Base-by-base conservation (phyloP, 139 green algal species). In the Chlamydomonas sp. region DNA sequence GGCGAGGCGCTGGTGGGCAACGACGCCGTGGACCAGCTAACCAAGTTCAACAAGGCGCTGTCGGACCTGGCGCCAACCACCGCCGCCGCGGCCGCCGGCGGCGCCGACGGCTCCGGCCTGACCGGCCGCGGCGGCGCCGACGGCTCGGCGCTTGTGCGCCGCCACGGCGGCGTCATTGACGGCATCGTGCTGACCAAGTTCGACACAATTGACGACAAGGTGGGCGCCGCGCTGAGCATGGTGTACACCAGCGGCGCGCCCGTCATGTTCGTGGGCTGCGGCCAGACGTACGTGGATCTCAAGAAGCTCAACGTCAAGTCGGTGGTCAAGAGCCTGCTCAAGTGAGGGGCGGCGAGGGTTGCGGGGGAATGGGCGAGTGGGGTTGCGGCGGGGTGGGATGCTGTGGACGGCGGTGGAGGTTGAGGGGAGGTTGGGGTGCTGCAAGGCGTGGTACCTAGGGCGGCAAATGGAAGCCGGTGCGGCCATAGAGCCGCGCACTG, bases 191-290 rank as follows among this genome's bases (percentile, higher is more conserved):
- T 98, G n/a, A 98, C 96, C 83, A 99, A 99, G 94, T 99, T 99
- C 81, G 98, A 99, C 92, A 99, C 98, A 17, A 99, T 99, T 86
- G 98, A 99, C 86, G 96, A 99, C 85, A 99, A 99, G 94, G 97
- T 98, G n/a, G 98, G 98, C 17, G 98, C 98, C 7, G 98, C 98
- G 2, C 92, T 99, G 76, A 97, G 93, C 79, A 99, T 99, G 98
- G 98, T 99, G 86, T 99, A 99, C 92, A 96, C 95, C 18, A 97
- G 92, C 5, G 96, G 96, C 6, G 97, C 97, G 0, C 98, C 98
- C 62, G 96, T 99, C 85, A 97, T 99, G 94, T 99, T 99, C 90
- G 96, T 99, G 64, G 98, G 98, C 4, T 99, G 96, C 78, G 98
- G 98, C 14, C 98, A 99, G 94, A 99, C 96, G 12, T 99, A 99